Base-by-base conservation (phyloP, 495 filamentous ascomycete species). In the Penicillium roqueforti region DNA sequence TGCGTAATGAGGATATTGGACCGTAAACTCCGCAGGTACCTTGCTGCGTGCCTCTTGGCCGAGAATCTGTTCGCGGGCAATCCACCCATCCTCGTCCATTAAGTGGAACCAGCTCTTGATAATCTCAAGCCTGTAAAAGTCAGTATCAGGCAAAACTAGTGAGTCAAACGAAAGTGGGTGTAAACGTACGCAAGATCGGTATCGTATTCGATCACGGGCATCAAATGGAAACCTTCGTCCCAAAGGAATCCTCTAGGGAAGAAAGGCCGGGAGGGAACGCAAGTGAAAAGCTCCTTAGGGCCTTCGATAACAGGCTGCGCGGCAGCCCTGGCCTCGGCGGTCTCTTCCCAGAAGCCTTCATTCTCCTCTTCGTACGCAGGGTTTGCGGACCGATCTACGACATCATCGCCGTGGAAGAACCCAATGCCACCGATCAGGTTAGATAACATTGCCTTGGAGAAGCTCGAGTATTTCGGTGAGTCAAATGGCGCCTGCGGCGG, bases 51-150 rank as follows among this genome's bases (percentile, higher is more conserved):
- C 93, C 71, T 98, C 93, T n/a, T 79, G 68, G 43, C 93, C 93
- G 8, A 98, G 81, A 48, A 98, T 98, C 70, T 97, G 95, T 70
- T 98, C 93, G 37, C 93, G 87, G 5, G 83, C 89, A 72, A 98
- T 97, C 93, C 93, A 98, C 42, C 93, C 93, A 65, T 97, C 91
- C 37, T 93, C 91, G 61, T 98, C 93, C 80, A 97, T 95, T 5
- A 95, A 79, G 53, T 85, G 89, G 70, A 96, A 90, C 95, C 95
- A 98, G 69, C 88, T 95, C 74, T 87, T 89, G 51, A 97, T 84
- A 53, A 97, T 88, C 53, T 96, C 90, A 20, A 98, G 85, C 0
- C 78, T 82, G 23, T 22, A 7, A 22, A 38, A 18, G 26, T 50
- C 14, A 20, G 39, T 58, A 65, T 56, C 40, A 41, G 16, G 23